Evolutionary conservation across 192 early-diverging fungal genomes (phyloP).

Genomic region (Coemansia sp.): DNA sequence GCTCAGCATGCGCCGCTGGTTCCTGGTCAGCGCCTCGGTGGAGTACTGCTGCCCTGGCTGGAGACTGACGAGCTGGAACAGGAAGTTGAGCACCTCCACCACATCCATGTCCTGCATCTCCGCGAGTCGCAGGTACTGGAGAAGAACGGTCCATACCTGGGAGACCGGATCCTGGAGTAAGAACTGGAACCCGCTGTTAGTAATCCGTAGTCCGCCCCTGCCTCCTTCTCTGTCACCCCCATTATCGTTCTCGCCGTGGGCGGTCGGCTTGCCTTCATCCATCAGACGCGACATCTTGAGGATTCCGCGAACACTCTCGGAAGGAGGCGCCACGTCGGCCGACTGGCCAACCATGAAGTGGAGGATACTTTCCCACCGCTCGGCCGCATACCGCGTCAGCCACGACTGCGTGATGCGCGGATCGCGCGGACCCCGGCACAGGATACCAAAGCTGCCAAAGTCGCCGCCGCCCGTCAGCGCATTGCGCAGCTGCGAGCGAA

Average conservation of each 20-base stretch:
- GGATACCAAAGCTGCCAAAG: slow-evolving; percentile 85
- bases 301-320: slow-evolving; percentile 69
- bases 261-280: slow-evolving; percentile 39
- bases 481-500: slow-evolving; percentile 68
- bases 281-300: slow-evolving; percentile 79
- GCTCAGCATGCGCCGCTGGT: slow-evolving; percentile 80
- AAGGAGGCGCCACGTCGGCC: slow-evolving; percentile 59
- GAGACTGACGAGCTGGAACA: slow-evolving; percentile 90
- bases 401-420: slow-evolving; percentile 67
- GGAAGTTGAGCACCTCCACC: slow-evolving; percentile 90
- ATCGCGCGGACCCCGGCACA: slow-evolving; percentile 60
- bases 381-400: slow-evolving; percentile 77
- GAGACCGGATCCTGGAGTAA: slow-evolving; percentile 89
- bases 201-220: slow-evolving; percentile 63
- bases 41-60: slow-evolving; percentile 90
- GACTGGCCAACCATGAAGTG: slow-evolving; percentile 92
- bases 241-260: no score
- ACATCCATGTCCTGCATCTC: slow-evolving; percentile 78
- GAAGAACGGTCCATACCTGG: slow-evolving; percentile 94
- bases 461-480: slow-evolving; percentile 77
- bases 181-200: slow-evolving; percentile 97
- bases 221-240: no score
- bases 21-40: slow-evolving; percentile 77
- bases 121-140: slow-evolving; percentile 89
- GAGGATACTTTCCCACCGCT: slow-evolving; percentile 88